A percentile compares a stretch with the other conserved stretches of the same genome.
Evolutionary conservation across 352 stramenopile species (phyloP).

Genomic region (Plasmopara halstedii): DNA sequence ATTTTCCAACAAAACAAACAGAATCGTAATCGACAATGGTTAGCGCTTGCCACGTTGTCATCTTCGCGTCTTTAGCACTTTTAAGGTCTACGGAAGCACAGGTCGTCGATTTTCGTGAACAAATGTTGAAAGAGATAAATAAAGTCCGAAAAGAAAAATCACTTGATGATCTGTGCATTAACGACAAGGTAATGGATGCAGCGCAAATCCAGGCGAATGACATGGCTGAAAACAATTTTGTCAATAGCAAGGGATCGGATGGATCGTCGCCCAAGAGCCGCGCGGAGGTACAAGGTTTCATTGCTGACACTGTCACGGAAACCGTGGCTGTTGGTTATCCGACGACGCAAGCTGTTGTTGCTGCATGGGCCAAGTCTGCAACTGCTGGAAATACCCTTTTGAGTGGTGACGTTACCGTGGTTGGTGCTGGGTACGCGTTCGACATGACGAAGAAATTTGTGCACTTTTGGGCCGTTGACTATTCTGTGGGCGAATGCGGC

Average conservation of each 20-base stretch:
- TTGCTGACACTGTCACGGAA: slow-evolving; percentile 23
- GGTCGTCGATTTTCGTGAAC: slow-evolving; percentile 36
- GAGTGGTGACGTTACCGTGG: slow-evolving; percentile 16
- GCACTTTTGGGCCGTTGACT: slow-evolving; percentile 35
- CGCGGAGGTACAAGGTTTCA: slow-evolving; percentile 19
- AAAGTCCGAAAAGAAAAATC: slow-evolving; percentile 23
- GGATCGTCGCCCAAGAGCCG: slow-evolving; percentile 26
- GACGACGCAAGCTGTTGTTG: slow-evolving; percentile 29
- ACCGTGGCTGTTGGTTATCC: slow-evolving; percentile 40
- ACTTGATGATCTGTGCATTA: slow-evolving; percentile 32
- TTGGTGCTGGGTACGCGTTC: slow-evolving; percentile 30
- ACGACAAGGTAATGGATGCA: slow-evolving; percentile 31
- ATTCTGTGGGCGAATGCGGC: slow-evolving; percentile 22
- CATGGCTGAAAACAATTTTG: slow-evolving; percentile 28
- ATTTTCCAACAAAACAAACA: too few relatives aligned
- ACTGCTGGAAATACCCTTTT: slow-evolving; percentile 34
- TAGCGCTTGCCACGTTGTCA: too few relatives aligned
- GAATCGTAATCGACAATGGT: too few relatives aligned
- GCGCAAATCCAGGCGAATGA: slow-evolving; percentile 28
- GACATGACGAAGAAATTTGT: slow-evolving; percentile 27
- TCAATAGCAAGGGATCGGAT: slow-evolving; percentile 28
- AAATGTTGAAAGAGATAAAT: slow-evolving; percentile 33
- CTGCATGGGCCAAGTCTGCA: slow-evolving; percentile 35
- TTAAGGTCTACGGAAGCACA: too few relatives aligned
- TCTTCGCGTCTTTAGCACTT: too few relatives aligned